A percentile compares a stretch with the other conserved stretches of the same genome.
Conservation (phyloP, 306 rosid genomes). For the Cicer arietinum region DNA sequence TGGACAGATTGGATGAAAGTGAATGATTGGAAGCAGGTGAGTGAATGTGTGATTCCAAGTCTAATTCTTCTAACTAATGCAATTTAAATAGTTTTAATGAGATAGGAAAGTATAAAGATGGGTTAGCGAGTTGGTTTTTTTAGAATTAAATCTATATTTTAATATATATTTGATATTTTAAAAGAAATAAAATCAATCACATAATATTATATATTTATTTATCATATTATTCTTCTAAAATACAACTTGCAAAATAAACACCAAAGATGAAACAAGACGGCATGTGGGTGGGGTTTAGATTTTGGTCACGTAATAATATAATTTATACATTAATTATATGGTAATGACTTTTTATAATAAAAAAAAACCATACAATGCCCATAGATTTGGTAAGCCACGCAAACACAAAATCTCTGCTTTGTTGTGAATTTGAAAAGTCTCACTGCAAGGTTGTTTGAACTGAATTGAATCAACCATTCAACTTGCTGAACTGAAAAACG, state of each 20-base stretch:
- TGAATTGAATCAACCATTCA: too few relatives aligned
- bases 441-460: too few relatives aligned
- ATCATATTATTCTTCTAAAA: too few relatives aligned
- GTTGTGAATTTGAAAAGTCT: background rate
- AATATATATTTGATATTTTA: too few relatives aligned
- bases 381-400: constrained; percentile 42
- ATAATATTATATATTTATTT: too few relatives aligned
- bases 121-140: too few relatives aligned
- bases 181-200: too few relatives aligned
- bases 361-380: constrained; percentile 29
- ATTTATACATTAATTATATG: background rate
- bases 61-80: constrained; percentile 35
- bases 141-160: too few relatives aligned
- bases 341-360: background rate
- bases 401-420: constrained; percentile 13
- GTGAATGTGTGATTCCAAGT: constrained; percentile 44
- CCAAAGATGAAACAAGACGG: constrained; percentile 33
- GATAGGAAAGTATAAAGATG: too few relatives aligned
- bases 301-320: constrained; percentile 26
- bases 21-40: background rate
- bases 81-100: background rate
- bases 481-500: too few relatives aligned
- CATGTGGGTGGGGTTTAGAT: constrained; percentile 70
- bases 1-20: background rate
- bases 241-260: too few relatives aligned